Evolutionary conservation across 768 basidiomycete genomes (phyloP).

Genomic region (Tephrocybe sp.): DNA sequence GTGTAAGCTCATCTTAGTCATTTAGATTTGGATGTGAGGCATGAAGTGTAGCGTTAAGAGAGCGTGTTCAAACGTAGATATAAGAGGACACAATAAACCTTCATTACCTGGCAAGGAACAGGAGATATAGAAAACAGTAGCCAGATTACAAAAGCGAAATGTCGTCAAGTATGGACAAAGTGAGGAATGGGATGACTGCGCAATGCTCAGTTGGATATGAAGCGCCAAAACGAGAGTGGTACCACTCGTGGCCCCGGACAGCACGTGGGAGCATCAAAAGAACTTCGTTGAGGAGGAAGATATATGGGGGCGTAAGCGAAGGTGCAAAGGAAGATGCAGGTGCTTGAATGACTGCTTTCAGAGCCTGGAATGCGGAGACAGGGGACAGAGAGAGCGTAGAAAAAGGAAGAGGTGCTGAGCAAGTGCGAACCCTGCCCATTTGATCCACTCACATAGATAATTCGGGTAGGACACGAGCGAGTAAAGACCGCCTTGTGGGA

Average conservation of each 20-base stretch:
- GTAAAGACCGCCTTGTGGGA: conserved; percentile 83
- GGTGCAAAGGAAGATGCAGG: conserved; percentile 36
- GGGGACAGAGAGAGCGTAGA: conserved; percentile 15
- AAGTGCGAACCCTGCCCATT: conserved; percentile 88
- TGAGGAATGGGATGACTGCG: conserved; percentile 74
- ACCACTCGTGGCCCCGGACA: conserved; percentile 84
- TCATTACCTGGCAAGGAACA: too few relatives aligned
- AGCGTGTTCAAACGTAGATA: too few relatives aligned
- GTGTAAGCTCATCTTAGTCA: too few relatives aligned
- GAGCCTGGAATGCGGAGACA: conserved; percentile 17
- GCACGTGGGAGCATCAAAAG: conserved; percentile 80
- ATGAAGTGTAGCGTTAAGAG: too few relatives aligned
- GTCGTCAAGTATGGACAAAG: too few relatives aligned
- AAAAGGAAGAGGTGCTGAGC: conserved; percentile 42
- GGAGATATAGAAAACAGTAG: too few relatives aligned
- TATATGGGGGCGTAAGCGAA: conserved; percentile 66
- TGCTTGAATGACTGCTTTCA: neutral
- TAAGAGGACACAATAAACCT: too few relatives aligned
- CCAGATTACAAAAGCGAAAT: too few relatives aligned
- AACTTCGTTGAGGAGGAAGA: conserved; percentile 76
- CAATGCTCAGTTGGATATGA: conserved; percentile 76
- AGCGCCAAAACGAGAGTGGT: conserved; percentile 68
- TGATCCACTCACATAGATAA: conserved; percentile 95
- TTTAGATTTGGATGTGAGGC: too few relatives aligned
- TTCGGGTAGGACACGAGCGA: conserved; percentile 84